Evolutionary conservation across 371 early-diverging fungal species (phyloP), one percentile per base, ranked within the genome.

Genomic region (Rhizopus sp.): DNA sequence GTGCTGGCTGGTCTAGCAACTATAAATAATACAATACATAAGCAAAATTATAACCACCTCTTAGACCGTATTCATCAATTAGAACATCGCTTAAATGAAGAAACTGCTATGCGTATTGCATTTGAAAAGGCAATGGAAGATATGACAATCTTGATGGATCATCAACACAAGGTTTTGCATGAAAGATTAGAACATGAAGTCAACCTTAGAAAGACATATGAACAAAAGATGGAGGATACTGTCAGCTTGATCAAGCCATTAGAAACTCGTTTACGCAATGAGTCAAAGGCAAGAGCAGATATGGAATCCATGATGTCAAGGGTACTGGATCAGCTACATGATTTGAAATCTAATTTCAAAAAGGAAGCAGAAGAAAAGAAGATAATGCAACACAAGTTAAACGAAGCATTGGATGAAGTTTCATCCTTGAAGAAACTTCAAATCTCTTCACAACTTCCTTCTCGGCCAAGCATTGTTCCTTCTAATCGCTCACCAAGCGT

Each of bases 121-220:
- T 73, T 77, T 56, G 77, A 77, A 52, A 73, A 70, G 32, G 72
- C 77, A n/a, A 73, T 73, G 73, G 77, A 77, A 48, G 72, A 77
- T 15, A 77, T 77, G 77, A 66, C 70, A n/a, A 31, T 73, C 6
- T 47, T 73, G 9, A 67, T 77, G 33, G 73, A 77, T 44, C 65
- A 77, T 33, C 77, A 77, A 42, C 73, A 77, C 41, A 67, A 66
- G 10, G 59, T 66, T 8, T 52, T 77, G 9, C 57, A 73, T 45
- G 72, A 77, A 42, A 69, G 73, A n/a, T 44, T 77, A 0, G 73
- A 77, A 12, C 77, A 73, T 54, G 73, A 76, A 61, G 63, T 72
- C 51, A 57, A 51, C 44, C 64, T 77, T 64, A 61, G 73, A 12
- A 63, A 77, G 48, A 59, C 59, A 0, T 73, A 73, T 50, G 72